A percentile compares a stretch with the other conserved stretches of the same genome.
Evolutionary conservation across 129 eudicot genomes (phyloP).

Genomic region (Escallonia rubra): DNA sequence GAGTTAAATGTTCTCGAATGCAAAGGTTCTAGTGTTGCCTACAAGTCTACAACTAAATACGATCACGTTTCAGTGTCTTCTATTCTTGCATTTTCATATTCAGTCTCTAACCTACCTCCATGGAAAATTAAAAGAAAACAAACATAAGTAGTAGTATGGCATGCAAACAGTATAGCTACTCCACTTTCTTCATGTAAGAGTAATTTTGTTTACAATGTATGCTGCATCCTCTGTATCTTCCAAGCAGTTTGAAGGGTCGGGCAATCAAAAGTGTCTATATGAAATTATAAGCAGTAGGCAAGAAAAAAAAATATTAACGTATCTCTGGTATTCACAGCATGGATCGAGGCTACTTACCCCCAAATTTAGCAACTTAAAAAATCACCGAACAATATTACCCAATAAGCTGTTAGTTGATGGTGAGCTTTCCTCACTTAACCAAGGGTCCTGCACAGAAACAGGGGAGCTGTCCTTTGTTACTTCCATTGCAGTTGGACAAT

Average conservation of each 20-base stretch:
- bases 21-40: too few relatives aligned
- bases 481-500: constrained; percentile 27
- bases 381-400: constrained; percentile 37
- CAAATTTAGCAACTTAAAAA: neutral
- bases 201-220: neutral
- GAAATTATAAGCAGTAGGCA: neutral
- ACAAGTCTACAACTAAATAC: too few relatives aligned
- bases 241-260: neutral
- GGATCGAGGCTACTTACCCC: neutral
- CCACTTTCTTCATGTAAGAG: neutral
- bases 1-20: too few relatives aligned
- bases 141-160: neutral
- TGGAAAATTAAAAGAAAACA: too few relatives aligned
- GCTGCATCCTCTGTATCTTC: neutral
- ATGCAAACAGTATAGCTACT: neutral
- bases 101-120: too few relatives aligned
- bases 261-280: neutral
- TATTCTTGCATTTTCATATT: too few relatives aligned
- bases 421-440: constrained; percentile 67
- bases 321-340: constrained; percentile 19
- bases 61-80: too few relatives aligned
- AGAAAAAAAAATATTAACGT: neutral
- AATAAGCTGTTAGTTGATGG: constrained; percentile 78
- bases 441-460: constrained; percentile 59
- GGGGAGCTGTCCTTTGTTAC: constrained; percentile 59